phyloP scores from a whole-genome alignment of 768 basidiomycete genomes.

The Tulasnella sp. region DNA sequence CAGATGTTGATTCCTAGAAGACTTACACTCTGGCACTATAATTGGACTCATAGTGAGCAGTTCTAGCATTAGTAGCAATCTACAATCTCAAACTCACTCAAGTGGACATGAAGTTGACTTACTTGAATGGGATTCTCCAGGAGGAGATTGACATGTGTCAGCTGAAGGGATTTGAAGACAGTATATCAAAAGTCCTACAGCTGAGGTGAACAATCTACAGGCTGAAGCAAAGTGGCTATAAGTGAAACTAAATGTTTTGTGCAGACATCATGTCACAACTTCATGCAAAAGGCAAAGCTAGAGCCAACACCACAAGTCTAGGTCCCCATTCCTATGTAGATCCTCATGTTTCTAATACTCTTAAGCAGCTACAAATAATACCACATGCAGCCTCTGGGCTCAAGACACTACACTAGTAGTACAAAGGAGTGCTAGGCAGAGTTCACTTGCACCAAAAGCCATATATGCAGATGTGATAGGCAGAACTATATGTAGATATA shows the following conservation, averaged over 20 bases:
- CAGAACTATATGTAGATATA: too few relatives aligned
- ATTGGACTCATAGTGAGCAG: conserved; percentile 13
- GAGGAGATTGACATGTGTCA: conserved; percentile 21
- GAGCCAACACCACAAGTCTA: too few relatives aligned
- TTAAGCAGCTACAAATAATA: too few relatives aligned
- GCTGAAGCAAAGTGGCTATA: conserved; percentile 28
- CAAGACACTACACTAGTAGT: too few relatives aligned
- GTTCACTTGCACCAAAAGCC: too few relatives aligned
- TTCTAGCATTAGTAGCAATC: conserved; percentile 17
- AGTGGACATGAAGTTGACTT: conserved; percentile 19
- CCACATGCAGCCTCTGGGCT: too few relatives aligned
- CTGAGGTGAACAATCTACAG: conserved; percentile 27
- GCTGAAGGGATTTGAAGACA: neutral
- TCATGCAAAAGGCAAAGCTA: too few relatives aligned
- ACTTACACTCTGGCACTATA: conserved; percentile 21
- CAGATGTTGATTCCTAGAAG: conserved; percentile 27
- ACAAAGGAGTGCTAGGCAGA: too few relatives aligned
- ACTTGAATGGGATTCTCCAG: conserved; percentile 18
- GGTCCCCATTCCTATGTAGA: too few relatives aligned
- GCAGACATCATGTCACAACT: conserved; percentile 24
- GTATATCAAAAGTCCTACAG: conserved; percentile 16
- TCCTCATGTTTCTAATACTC: too few relatives aligned
- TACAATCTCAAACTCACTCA: conserved; percentile 14
- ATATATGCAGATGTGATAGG: too few relatives aligned
- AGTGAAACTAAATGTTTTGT: conserved; percentile 27